Evolutionary conservation across 208 protist species (phyloP), one percentile per base, ranked within the genome.

Genomic region (Leishmania major): DNA sequence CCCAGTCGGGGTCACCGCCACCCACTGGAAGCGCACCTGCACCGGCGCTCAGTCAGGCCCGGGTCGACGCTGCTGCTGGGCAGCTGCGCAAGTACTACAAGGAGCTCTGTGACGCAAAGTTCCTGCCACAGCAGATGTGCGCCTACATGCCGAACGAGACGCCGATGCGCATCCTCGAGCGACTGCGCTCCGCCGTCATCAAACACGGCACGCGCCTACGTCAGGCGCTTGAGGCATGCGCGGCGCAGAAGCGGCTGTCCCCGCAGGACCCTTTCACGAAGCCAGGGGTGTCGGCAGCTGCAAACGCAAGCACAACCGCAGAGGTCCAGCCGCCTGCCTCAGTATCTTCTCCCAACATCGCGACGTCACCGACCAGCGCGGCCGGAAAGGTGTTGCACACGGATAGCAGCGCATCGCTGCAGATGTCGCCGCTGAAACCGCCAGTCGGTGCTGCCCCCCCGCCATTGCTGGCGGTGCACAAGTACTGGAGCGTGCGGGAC

Each of bases 61-160:
- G 90, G 51, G 84, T 89, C 0, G 84, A 91, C 45, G 81, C 87
- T 7, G 89, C 89, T 7, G 82, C 78, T 0, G 78, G 82, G n/a
- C 49, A 84, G 53, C 77, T 96, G 74, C 85, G 91, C 80, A 70
- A 74, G 70, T 96, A 96, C 88, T 94, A 91, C 83, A 86, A 86
- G 64, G 93, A 96, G 75, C 90, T 96, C 25, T 73, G 82, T 43
- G 85, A 88, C 59, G 76, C 90, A 13, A 87, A 90, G 47, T 90
- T 96, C 69, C 71, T 86, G 2, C 82, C 88, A 4, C 91, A 94
- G 84, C 90, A 96, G 75, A 93, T 96, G 86, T 91, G 81, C 57
- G 79, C 88, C 43, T 96, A 96, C 85, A 76, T 89, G 69, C 89
- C 93, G 19, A 87, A 89, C 78, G 91, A 93, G 64, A 90, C 91